Evolutionary conservation across 331 rosid genomes (phyloP).

Genomic region (Acacia concinna): DNA sequence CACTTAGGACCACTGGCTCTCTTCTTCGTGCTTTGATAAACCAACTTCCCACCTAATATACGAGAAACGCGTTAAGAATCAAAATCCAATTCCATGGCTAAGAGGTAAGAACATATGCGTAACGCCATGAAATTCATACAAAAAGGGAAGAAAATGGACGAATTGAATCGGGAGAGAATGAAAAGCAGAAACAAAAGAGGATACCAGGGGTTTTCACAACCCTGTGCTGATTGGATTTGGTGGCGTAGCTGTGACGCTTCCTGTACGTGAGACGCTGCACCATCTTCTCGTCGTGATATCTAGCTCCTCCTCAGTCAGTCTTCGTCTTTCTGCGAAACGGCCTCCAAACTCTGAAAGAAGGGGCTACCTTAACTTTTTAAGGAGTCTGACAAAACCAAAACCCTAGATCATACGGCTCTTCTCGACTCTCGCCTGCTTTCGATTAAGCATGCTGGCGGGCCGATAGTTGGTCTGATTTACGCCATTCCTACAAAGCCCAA

Average conservation of each 20-base stretch:
- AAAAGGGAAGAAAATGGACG: not conserved
- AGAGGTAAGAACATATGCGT: not conserved
- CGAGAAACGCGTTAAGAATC: not conserved
- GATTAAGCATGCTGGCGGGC: conserved; percentile 4
- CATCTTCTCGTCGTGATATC: conserved; percentile 28
- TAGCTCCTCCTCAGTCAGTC: not conserved
- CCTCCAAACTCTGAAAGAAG: not conserved
- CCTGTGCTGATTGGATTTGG: conserved; percentile 72
- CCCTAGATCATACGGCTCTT: conserved; percentile 55
- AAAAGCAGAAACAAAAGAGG: not conserved
- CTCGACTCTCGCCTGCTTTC: not conserved
- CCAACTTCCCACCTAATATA: conserved; percentile 62
- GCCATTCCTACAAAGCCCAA: not conserved
- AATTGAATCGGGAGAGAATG: not conserved
- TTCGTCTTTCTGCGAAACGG: not conserved
- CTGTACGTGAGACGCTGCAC: conserved; percentile 69
- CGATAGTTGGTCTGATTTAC: not conserved
- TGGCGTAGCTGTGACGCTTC: conserved; percentile 63
- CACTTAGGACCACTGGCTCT: conserved; percentile 63
- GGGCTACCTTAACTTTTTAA: not conserved
- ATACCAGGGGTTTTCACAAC: conserved; percentile 72
- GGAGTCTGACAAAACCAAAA: conserved; percentile 24
- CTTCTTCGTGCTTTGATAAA: conserved; percentile 70
- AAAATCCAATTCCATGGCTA: not conserved
- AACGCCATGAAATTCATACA: not conserved